phyloP scores from a whole-genome alignment of 805 yeast genomes.

The Kuraishia molischiana region DNA sequence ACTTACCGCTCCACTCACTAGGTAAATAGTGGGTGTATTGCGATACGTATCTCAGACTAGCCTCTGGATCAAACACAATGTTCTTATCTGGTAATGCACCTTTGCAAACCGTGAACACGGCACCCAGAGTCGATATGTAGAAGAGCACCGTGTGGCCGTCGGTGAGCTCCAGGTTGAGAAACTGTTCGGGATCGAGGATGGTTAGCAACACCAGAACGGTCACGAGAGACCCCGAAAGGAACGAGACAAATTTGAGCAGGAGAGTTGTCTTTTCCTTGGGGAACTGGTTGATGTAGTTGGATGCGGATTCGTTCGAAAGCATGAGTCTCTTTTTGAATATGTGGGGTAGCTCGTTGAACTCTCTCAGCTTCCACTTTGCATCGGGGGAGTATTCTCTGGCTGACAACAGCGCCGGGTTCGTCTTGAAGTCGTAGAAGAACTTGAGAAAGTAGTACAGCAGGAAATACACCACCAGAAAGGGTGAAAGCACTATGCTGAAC shows the following conservation, averaged over 20 bases:
- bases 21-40: conserved; percentile 91
- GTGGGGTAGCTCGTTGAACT: conserved; percentile 88
- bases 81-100: conserved; percentile 53
- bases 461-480: conserved; percentile 78
- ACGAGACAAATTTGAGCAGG: conserved; percentile 50
- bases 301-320: conserved; percentile 70
- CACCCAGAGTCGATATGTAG: conserved; percentile 82
- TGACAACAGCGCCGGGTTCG: conserved; percentile 76
- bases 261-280: conserved; percentile 68
- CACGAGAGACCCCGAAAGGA: conserved; percentile 80
- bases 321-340: conserved; percentile 73
- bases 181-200: conserved; percentile 80
- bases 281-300: conserved; percentile 79
- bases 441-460: conserved; percentile 76
- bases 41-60: conserved; percentile 68
- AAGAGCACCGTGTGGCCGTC: conserved; percentile 75
- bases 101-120: conserved; percentile 77
- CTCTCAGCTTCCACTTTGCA: conserved; percentile 94
- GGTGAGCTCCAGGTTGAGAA: conserved; percentile 81
- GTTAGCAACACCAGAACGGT: conserved; percentile 77
- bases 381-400: conserved; percentile 85
- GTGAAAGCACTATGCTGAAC: conserved; percentile 73
- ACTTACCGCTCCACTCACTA: conserved; percentile 70
- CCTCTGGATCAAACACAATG: conserved; percentile 87
- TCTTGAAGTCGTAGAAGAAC: conserved; percentile 86